phyloP scores from a whole-genome alignment of 1,284 basidiomycete species.

The Ceraceosorus bombacis region DNA sequence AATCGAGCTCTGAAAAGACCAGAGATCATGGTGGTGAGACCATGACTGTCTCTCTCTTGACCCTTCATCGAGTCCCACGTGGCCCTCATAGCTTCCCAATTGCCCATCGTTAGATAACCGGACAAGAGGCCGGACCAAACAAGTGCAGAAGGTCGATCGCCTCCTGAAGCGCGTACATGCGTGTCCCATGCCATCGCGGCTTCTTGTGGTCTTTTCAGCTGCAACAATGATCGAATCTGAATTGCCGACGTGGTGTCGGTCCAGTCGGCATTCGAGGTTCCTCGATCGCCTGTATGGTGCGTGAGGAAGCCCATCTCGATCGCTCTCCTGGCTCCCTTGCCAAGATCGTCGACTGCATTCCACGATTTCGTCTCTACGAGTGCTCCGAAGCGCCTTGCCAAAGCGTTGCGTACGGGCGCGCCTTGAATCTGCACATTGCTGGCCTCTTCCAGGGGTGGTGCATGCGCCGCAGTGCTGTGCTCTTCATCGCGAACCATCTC shows the following conservation, averaged over 20 bases:
- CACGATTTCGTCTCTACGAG: no score
- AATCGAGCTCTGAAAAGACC: conserved; percentile 19
- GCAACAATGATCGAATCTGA: background rate
- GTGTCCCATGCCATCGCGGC: background rate
- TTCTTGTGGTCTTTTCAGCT: background rate
- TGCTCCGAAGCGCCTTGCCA: no score
- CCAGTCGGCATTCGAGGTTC: background rate
- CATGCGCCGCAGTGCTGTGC: no score
- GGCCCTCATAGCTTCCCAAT: conserved; percentile 1
- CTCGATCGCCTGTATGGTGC: no score
- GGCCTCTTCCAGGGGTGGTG: no score
- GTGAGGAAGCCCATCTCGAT: no score
- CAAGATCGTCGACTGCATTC: no score
- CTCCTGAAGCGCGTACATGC: background rate
- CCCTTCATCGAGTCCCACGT: conserved; percentile 26
- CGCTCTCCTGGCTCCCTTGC: no score
- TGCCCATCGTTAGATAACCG: background rate
- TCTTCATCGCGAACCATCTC: no score
- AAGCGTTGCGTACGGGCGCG: no score
- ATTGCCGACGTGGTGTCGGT: background rate
- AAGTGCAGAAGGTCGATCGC: background rate
- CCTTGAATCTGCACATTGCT: no score
- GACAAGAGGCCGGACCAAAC: background rate
- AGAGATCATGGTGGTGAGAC: conserved; percentile 40
- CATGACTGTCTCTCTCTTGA: conserved; percentile 18